A percentile compares a stretch with the other conserved stretches of the same genome.
These are phyloP conservation scores for Penicillium subrubescens DNA, from an alignment of 495 filamentous ascomycete species.

Conservation along the genomic window DNA sequence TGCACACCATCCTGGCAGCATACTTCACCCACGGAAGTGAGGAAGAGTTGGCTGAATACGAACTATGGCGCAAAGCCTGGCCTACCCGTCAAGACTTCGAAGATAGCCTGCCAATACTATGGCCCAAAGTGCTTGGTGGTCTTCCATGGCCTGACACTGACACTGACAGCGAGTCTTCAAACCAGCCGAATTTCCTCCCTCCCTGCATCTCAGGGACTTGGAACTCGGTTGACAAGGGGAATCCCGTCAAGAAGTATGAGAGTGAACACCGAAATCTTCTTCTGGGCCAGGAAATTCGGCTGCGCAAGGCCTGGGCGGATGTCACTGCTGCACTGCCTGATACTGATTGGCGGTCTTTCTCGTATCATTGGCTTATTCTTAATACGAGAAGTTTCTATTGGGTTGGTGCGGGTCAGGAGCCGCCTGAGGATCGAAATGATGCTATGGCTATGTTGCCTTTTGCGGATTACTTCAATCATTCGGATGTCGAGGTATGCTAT, in stretches of 20 bases:
- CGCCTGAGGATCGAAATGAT: constrained; percentile 60
- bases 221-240: constrained; percentile 30
- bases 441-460: constrained; percentile 82
- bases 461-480: constrained; percentile 87
- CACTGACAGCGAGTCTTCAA: neutral
- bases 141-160: constrained; percentile 26
- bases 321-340: constrained; percentile 55
- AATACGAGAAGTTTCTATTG: constrained; percentile 85
- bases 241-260: constrained; percentile 31
- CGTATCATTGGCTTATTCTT: constrained; percentile 77
- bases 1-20: constrained; percentile 73
- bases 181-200: constrained; percentile 30
- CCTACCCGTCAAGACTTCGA: constrained; percentile 62
- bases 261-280: constrained; percentile 56
- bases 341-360: constrained; percentile 56
- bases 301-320: constrained; percentile 61
- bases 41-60: constrained; percentile 36
- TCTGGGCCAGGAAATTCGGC: constrained; percentile 59
- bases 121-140: constrained; percentile 48
- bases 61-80: constrained; percentile 69
- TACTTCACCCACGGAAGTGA: constrained; percentile 57
- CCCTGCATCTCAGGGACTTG: constrained; percentile 46
- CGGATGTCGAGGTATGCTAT: constrained; percentile 49
- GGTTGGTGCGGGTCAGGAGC: constrained; percentile 52
- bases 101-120: constrained; percentile 68